A percentile compares a stretch with the other conserved stretches of the same genome.
Evolutionary conservation across 208 protist species (phyloP).

Genomic region (Lotmaria passim): DNA sequence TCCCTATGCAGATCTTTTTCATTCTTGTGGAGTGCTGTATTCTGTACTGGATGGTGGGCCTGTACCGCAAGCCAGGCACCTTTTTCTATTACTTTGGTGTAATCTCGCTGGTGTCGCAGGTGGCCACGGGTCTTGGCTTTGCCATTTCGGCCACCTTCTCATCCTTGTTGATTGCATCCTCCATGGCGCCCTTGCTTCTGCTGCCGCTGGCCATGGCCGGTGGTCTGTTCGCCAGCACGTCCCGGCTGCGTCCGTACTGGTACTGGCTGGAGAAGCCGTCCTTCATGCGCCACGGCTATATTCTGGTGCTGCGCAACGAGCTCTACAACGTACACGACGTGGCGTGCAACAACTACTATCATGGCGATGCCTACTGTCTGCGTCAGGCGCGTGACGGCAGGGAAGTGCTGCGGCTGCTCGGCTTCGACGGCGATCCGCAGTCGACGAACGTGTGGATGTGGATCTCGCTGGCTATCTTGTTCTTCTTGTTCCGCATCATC

Average conservation of each 20-base stretch:
- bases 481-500: slow-evolving; percentile 40
- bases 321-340: slow-evolving; percentile 31
- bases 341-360: slow-evolving; percentile 38
- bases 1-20: slow-evolving; percentile 56
- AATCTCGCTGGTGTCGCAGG: slow-evolving; percentile 46
- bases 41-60: slow-evolving; percentile 72
- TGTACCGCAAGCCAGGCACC: slow-evolving; percentile 37
- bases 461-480: slow-evolving; percentile 56
- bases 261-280: slow-evolving; percentile 79
- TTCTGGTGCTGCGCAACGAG: slow-evolving; percentile 69
- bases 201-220: slow-evolving; percentile 63
- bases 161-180: slow-evolving; percentile 44
- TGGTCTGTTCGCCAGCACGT: slow-evolving; percentile 68
- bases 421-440: slow-evolving; percentile 53
- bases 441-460: slow-evolving; percentile 58
- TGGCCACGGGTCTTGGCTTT: slow-evolving; percentile 61
- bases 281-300: slow-evolving; percentile 70
- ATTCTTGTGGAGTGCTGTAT: slow-evolving; percentile 54
- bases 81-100: slow-evolving; percentile 74
- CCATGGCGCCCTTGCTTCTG: slow-evolving; percentile 57
- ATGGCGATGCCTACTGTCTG: slow-evolving; percentile 53
- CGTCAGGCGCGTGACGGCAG: slow-evolving; percentile 53
- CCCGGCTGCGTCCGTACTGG: slow-evolving; percentile 74
- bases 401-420: slow-evolving; percentile 53
- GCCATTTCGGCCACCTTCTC: slow-evolving; percentile 44